A percentile compares a stretch with the other conserved stretches of the same genome.
Conservation (phyloP, 495 filamentous ascomycete species). For the Lasiosphaeris hirsuta region DNA sequence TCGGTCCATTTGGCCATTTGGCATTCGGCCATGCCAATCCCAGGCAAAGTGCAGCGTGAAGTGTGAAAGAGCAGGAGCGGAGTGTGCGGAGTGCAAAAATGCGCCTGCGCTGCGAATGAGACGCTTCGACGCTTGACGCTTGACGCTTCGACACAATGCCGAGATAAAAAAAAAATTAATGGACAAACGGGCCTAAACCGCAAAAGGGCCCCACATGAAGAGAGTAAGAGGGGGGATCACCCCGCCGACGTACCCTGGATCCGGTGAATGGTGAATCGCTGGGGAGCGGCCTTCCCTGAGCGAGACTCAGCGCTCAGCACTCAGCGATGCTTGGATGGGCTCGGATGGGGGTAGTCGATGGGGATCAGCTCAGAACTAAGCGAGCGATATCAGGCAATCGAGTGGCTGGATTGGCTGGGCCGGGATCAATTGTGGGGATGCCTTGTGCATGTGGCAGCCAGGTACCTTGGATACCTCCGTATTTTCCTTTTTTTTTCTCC, state of each 20-base stretch:
- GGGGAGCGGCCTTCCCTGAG: too few relatives aligned
- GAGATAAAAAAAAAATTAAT: conserved; percentile 1
- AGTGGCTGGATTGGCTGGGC: conserved; percentile 6
- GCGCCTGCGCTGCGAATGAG: background rate
- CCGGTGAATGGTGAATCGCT: too few relatives aligned
- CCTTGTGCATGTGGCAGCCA: background rate
- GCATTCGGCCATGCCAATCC: background rate
- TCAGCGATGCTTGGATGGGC: background rate
- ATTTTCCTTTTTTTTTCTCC: background rate
- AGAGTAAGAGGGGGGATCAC: background rate
- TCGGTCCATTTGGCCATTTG: background rate
- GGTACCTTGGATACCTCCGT: conserved; percentile 2
- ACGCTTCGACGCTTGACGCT: background rate
- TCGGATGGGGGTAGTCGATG: conserved; percentile 2
- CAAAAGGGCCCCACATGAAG: conserved; percentile 3
- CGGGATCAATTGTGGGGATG: background rate
- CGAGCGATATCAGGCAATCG: conserved; percentile 6
- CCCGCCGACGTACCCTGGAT: conserved; percentile 9
- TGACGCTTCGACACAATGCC: background rate
- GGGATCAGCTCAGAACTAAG: background rate
- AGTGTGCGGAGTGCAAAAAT: background rate
- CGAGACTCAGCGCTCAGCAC: too few relatives aligned
- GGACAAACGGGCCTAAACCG: background rate
- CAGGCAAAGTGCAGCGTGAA: background rate
- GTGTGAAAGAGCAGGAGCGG: background rate